Conservation (phyloP, 345 rosid genomes). For the Salix caprea region DNA sequence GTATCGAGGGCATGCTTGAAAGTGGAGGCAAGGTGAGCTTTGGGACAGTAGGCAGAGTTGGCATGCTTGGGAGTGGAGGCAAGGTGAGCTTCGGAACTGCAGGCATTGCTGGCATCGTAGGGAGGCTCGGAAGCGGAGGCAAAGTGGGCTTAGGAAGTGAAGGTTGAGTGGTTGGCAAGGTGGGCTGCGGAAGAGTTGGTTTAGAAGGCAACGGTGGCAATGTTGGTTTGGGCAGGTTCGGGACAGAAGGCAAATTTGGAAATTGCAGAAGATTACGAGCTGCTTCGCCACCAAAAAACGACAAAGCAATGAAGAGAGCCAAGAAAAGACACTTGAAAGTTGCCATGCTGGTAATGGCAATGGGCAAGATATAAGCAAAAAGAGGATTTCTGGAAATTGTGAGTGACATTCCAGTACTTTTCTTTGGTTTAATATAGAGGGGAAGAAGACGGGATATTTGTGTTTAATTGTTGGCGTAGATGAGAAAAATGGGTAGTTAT, state of each 20-base stretch:
- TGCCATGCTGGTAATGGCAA: not conserved
- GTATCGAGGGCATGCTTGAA: conserved; percentile 20
- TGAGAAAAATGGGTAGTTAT: no score
- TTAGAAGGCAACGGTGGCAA: conserved; percentile 10
- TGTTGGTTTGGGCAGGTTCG: conserved; percentile 1
- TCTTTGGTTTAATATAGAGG: no score
- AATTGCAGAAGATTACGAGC: conserved; percentile 31
- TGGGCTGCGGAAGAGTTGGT: no score
- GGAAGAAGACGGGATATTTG: no score
- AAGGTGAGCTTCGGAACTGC: not conserved
- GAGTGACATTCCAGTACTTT: no score
- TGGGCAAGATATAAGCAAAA: no score
- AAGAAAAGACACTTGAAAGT: not conserved
- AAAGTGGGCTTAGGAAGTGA: conserved; percentile 5
- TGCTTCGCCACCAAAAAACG: conserved; percentile 14
- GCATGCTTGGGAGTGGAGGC: not conserved
- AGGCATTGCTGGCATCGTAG: no score
- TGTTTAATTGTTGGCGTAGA: no score
- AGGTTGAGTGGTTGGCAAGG: conserved; percentile 1
- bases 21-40: conserved; percentile 10
- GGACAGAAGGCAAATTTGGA: not conserved
- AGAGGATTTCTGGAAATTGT: no score
- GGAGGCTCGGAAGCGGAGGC: not conserved
- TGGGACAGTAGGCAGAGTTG: conserved; percentile 10
- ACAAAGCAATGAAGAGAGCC: conserved; percentile 12